phyloP scores from a whole-genome alignment of 176 grass and related monocot species.

The Rhynchospora pubera region DNA sequence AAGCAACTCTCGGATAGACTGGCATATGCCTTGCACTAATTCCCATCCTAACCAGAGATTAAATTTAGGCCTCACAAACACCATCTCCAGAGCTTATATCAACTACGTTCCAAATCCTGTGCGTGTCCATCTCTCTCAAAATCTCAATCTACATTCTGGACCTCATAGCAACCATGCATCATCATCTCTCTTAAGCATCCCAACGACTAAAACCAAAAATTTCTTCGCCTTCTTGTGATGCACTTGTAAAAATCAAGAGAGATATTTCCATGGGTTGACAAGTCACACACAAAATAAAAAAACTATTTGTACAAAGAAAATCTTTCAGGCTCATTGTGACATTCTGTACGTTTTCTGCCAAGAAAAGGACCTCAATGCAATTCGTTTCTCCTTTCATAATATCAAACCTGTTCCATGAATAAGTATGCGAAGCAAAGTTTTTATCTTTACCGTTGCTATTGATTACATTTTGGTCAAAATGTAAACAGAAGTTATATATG shows the following conservation, averaged over 20 bases:
- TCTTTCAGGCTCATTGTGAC: not conserved
- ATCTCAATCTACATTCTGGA: not conserved
- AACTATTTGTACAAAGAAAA: not conserved
- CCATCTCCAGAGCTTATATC: constrained; percentile 5
- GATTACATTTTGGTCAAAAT: not conserved
- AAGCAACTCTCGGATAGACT: not conserved
- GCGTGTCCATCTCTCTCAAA: not conserved
- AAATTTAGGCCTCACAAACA: constrained; percentile 26
- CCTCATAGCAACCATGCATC: constrained; percentile 2
- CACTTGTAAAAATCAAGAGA: not conserved
- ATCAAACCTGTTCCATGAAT: not conserved
- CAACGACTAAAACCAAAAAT: not conserved
- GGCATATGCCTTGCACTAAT: not conserved
- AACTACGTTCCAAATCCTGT: not conserved
- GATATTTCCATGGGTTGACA: not conserved
- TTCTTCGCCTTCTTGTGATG: not conserved
- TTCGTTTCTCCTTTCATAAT: not conserved
- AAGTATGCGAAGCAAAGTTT: not conserved
- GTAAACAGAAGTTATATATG: not conserved
- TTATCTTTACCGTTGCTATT: not conserved
- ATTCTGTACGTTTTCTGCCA: not conserved
- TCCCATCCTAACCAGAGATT: not conserved
- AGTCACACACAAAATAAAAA: not conserved
- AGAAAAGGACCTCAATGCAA: not conserved
- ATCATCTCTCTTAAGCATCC: not conserved